These are phyloP conservation scores for Tieghemiomyces parasiticus DNA, from an alignment of 192 early-diverging fungal genomes.

Conservation along the genomic window DNA sequence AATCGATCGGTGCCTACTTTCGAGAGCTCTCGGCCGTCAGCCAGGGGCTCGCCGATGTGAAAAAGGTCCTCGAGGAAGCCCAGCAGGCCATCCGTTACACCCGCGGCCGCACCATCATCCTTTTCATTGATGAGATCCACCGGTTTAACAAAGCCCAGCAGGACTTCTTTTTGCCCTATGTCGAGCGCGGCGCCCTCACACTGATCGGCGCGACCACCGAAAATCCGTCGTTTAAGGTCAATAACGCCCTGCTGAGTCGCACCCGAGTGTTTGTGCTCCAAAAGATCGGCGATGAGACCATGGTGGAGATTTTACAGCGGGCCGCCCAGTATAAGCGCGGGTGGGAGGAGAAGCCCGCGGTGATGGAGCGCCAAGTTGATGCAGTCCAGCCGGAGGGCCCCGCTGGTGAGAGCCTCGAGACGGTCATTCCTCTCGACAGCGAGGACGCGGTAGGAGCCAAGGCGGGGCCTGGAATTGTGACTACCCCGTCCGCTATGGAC, in stretches of 20 bases:
- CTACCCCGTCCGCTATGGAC: no score
- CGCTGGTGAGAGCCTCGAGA: no score
- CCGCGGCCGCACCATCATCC: slow-evolving; percentile 43
- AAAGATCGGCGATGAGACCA: slow-evolving; percentile 38
- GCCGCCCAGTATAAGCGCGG: slow-evolving; percentile 38
- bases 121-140: slow-evolving; percentile 85
- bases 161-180: slow-evolving; percentile 63
- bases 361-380: no score
- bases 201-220: slow-evolving; percentile 68
- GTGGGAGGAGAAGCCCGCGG: no score
- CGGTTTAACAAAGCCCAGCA: slow-evolving; percentile 83
- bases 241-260: slow-evolving; percentile 61
- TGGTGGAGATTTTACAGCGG: slow-evolving; percentile 42
- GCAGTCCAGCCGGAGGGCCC: no score
- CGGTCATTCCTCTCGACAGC: no score
- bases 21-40: slow-evolving; percentile 34
- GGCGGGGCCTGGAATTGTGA: no score
- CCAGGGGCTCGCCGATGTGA: slow-evolving; percentile 42
- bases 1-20: slow-evolving; percentile 19
- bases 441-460: no score
- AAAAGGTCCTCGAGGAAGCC: slow-evolving; percentile 56
- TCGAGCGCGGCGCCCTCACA: slow-evolving; percentile 58
- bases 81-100: slow-evolving; percentile 34
- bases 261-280: slow-evolving; percentile 64
- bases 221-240: slow-evolving; percentile 75